Conservation (phyloP, 768 basidiomycete genomes). For the Leccinum boreale region DNA sequence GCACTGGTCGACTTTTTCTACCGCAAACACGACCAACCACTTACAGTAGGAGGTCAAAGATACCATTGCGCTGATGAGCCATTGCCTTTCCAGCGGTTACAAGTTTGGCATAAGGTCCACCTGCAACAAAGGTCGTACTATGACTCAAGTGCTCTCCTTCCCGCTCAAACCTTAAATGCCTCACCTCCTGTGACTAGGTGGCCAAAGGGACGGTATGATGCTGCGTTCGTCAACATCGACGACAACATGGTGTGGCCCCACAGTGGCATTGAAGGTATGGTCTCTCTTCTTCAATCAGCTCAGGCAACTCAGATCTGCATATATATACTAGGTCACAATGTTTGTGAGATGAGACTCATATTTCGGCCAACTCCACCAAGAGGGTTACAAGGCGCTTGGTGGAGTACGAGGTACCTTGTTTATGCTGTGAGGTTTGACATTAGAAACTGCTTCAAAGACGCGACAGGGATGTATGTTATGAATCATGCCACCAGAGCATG, state of each 20-base stretch:
- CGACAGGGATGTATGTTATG: slow-evolving; percentile 1
- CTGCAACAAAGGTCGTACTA: slow-evolving; percentile 18
- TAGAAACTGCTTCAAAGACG: too few relatives aligned
- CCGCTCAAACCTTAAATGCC: slow-evolving; percentile 17
- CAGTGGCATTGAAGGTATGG: slow-evolving; percentile 8
- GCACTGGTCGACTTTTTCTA: slow-evolving; percentile 23
- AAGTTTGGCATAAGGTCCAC: slow-evolving; percentile 23
- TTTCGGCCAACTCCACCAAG: too few relatives aligned
- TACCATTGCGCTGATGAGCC: neutral
- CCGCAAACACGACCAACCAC: neutral
- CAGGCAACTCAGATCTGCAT: too few relatives aligned
- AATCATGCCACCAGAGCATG: slow-evolving; percentile 13
- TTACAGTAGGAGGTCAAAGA: neutral
- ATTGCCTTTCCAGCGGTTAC: slow-evolving; percentile 26
- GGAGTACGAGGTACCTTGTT: too few relatives aligned
- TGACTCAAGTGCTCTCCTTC: neutral
- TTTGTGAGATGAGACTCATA: neutral
- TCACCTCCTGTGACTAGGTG: slow-evolving; percentile 16
- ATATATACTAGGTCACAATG: slow-evolving; percentile 5
- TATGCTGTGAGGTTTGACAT: too few relatives aligned
- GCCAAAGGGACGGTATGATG: slow-evolving; percentile 21
- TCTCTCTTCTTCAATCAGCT: neutral
- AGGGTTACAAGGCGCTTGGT: too few relatives aligned
- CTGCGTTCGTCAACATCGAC: slow-evolving; percentile 1
- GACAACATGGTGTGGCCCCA: slow-evolving; percentile 15